A percentile compares a stretch with the other conserved stretches of the same genome.
Evolutionary conservation across 2,329 filamentous ascomycete species (phyloP).

Genomic region (Verticillium longisporum): DNA sequence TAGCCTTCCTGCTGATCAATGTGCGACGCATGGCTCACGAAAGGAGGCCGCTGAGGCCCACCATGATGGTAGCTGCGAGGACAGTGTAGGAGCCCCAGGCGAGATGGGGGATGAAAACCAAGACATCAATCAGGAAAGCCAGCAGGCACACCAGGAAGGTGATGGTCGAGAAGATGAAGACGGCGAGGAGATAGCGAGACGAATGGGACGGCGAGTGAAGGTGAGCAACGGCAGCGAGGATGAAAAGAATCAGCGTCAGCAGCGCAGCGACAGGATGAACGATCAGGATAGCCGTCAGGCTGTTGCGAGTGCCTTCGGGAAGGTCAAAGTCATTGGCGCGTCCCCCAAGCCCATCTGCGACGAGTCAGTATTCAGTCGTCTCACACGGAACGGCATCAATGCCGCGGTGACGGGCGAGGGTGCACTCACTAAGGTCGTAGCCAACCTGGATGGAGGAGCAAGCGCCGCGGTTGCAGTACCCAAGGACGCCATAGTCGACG

Average conservation of each 20-base stretch:
- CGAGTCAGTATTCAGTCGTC: background rate
- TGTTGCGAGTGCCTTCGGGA: constrained; percentile 42
- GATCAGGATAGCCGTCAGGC: constrained; percentile 82
- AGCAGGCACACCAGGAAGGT: constrained; percentile 78
- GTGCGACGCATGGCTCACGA: constrained; percentile 94
- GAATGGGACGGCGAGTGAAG: constrained; percentile 86
- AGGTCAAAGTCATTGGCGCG: constrained; percentile 45
- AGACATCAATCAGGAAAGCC: constrained; percentile 86
- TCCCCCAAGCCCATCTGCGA: background rate
- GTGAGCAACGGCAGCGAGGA: constrained; percentile 74
- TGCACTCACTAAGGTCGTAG: constrained; percentile 70
- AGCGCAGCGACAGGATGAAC: constrained; percentile 88
- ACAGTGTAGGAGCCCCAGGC: constrained; percentile 94
- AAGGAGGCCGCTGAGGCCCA: constrained; percentile 74
- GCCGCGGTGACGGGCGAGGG: background rate
- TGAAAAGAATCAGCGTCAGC: constrained; percentile 77
- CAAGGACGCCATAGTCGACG: constrained; percentile 86
- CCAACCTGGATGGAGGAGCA: constrained; percentile 76
- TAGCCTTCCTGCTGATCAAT: constrained; percentile 84
- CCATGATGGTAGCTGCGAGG: constrained; percentile 78
- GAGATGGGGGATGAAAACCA: constrained; percentile 90
- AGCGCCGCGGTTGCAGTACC: constrained; percentile 59
- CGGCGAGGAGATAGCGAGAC: constrained; percentile 73
- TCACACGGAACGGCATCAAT: background rate
- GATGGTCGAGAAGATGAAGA: constrained; percentile 82